Percentiles rank a stretch among this genome's conserved stretches.
Evolutionary conservation across 768 basidiomycete species (phyloP).

Genomic region (Calvatia gigantea): DNA sequence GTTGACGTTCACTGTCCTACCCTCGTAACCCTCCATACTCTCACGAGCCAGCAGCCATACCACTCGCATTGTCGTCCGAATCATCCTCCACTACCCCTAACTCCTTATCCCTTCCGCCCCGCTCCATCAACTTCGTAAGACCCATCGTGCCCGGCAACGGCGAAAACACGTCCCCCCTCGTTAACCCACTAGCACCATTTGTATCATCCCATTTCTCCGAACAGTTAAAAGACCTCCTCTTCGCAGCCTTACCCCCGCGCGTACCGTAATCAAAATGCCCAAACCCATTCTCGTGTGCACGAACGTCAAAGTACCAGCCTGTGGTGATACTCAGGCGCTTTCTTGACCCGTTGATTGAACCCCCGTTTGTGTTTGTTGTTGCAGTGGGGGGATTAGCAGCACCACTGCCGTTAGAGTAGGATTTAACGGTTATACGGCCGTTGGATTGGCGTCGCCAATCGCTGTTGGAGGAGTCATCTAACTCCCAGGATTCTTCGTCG

Average conservation of each 20-base stretch:
- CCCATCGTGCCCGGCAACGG: slow-evolving; percentile 10
- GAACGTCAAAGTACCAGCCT: slow-evolving; percentile 52
- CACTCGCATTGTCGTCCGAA: slow-evolving; percentile 18
- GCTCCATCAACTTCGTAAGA: slow-evolving; percentile 19
- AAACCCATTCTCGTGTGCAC: slow-evolving; percentile 39
- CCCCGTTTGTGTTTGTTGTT: slow-evolving; percentile 18
- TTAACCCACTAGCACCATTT: slow-evolving; percentile 10
- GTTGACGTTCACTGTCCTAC: no score
- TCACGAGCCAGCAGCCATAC: slow-evolving; percentile 16
- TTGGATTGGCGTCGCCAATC: slow-evolving; percentile 15
- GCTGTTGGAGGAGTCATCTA: slow-evolving; percentile 40
- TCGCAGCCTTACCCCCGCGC: slow-evolving; percentile 26
- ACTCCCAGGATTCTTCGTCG: slow-evolving; percentile 51
- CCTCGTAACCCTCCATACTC: no score
- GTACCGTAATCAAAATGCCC: slow-evolving; percentile 37
- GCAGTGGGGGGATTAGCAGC: slow-evolving; percentile 15
- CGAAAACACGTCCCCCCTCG: slow-evolving; percentile 11
- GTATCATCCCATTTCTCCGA: slow-evolving; percentile 32
- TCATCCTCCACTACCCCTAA: slow-evolving; percentile 17
- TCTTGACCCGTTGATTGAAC: slow-evolving; percentile 18
- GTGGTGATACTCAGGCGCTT: slow-evolving; percentile 71
- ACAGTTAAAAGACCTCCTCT: slow-evolving; percentile 60
- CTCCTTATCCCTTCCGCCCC: slow-evolving; percentile 18
- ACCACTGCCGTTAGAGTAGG: background rate
- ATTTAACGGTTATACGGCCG: slow-evolving; percentile 12